Conservation (phyloP, 139 green algal genomes). For the Marvania coccoides region DNA sequence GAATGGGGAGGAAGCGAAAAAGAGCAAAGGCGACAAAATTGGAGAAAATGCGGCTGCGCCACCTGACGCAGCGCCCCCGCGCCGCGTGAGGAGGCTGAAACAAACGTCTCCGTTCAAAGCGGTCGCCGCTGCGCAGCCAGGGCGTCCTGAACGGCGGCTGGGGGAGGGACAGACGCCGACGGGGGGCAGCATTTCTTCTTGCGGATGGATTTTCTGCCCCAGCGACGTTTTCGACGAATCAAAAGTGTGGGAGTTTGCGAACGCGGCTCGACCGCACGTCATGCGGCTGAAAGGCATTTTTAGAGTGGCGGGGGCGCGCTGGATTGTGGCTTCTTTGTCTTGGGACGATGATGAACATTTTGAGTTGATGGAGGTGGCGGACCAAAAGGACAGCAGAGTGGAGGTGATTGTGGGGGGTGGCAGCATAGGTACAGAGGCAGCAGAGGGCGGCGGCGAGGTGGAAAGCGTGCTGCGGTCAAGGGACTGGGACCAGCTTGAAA, state of each 20-base stretch:
- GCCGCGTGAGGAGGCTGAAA: too few species aligned
- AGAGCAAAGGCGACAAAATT: too few species aligned
- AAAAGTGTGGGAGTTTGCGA: constrained; percentile 19
- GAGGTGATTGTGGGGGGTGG: constrained; percentile 6
- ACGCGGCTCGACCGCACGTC: background rate
- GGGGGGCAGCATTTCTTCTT: background rate
- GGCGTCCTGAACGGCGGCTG: too few species aligned
- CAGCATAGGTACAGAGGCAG: too few species aligned
- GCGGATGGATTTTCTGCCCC: constrained; percentile 40
- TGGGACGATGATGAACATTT: background rate
- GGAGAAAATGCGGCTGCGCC: too few species aligned
- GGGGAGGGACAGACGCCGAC: background rate
- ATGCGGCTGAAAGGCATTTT: constrained; percentile 43
- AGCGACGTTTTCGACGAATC: constrained; percentile 27
- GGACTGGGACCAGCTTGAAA: background rate
- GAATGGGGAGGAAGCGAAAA: too few species aligned
- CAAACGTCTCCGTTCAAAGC: too few species aligned
- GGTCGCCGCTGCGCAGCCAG: too few species aligned
- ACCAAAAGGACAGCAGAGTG: constrained; percentile 7
- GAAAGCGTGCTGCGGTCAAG: background rate
- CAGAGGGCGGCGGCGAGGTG: background rate
- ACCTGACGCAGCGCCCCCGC: too few species aligned
- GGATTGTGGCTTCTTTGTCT: constrained; percentile 20
- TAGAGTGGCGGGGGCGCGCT: constrained; percentile 4
- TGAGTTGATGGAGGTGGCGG: constrained; percentile 8